Evolutionary conservation across 805 yeast genomes (phyloP).

Genomic region (Tetrapisispora iriomotensis): DNA sequence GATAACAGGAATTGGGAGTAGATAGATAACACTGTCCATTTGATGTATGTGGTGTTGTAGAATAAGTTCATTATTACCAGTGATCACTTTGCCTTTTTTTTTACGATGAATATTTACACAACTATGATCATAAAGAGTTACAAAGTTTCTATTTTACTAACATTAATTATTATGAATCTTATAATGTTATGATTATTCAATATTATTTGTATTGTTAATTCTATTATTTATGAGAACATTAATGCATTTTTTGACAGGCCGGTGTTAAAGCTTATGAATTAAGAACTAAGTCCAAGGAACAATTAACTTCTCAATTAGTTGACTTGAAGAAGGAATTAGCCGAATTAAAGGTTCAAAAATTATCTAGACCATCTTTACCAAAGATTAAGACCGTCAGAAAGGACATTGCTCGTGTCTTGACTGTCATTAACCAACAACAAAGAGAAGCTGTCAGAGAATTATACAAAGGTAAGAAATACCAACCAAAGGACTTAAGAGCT

Average conservation of each 20-base stretch:
- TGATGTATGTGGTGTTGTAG: too few species aligned
- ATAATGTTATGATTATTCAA: too few species aligned
- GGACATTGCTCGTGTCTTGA: slow-evolving; percentile 96
- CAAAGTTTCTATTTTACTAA: too few species aligned
- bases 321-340: slow-evolving; percentile 97
- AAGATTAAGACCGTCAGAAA: slow-evolving; percentile 95
- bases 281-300: slow-evolving; percentile 94
- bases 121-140: too few species aligned
- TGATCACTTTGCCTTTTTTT: too few species aligned
- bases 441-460: slow-evolving; percentile 90
- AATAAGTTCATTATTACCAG: too few species aligned
- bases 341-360: slow-evolving; percentile 89
- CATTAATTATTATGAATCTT: too few species aligned
- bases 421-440: slow-evolving; percentile 93
- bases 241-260: slow-evolving; percentile 36
- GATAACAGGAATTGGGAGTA: too few species aligned
- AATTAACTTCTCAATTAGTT: slow-evolving; percentile 86
- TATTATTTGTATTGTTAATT: too few species aligned
- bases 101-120: too few species aligned
- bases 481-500: slow-evolving; percentile 98
- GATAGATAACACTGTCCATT: too few species aligned
- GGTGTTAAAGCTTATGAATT: slow-evolving; percentile 93
- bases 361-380: slow-evolving; percentile 87
- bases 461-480: slow-evolving; percentile 90
- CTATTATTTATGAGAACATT: too few species aligned